phyloP scores from a whole-genome alignment of 139 green algal genomes.

The Ulvella scutata region DNA sequence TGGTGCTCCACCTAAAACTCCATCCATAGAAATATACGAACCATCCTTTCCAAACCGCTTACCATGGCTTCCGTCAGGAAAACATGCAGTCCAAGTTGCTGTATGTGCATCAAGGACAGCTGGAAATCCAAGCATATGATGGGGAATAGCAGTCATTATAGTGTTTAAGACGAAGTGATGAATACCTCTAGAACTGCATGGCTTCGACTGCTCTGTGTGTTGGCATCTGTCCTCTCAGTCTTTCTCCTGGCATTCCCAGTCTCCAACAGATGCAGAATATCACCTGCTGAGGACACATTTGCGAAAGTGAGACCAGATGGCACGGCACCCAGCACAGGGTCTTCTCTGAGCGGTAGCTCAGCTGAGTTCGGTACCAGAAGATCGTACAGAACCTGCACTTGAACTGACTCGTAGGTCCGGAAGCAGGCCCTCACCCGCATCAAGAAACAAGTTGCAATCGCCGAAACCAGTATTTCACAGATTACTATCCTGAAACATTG shows the following conservation, averaged over 20 bases:
- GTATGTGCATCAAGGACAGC: too few relatives aligned
- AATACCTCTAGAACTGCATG: conserved; percentile 37
- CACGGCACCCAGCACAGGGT: conserved; percentile 30
- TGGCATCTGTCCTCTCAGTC: conserved; percentile 55
- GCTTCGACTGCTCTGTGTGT: conserved; percentile 38
- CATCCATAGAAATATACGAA: too few relatives aligned
- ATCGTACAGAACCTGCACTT: conserved; percentile 51
- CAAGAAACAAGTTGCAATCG: too few relatives aligned
- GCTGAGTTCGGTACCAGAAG: conserved; percentile 35
- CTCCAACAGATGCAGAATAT: conserved; percentile 32
- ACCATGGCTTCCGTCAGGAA: too few relatives aligned
- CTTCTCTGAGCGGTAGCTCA: conserved; percentile 53
- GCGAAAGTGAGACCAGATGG: conserved; percentile 23
- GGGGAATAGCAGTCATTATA: neutral
- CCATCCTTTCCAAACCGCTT: too few relatives aligned
- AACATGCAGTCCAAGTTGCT: too few relatives aligned
- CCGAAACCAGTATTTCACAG: neutral
- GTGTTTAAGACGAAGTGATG: neutral
- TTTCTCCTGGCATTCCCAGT: conserved; percentile 55
- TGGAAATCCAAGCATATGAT: too few relatives aligned
- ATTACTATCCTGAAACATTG: neutral
- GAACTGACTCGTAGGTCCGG: neutral
- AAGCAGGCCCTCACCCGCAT: neutral
- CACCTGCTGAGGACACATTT: conserved; percentile 6
- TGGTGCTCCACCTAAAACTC: too few relatives aligned